Conservation (phyloP, 805 yeast genomes). For the Candida dajiaensis region DNA sequence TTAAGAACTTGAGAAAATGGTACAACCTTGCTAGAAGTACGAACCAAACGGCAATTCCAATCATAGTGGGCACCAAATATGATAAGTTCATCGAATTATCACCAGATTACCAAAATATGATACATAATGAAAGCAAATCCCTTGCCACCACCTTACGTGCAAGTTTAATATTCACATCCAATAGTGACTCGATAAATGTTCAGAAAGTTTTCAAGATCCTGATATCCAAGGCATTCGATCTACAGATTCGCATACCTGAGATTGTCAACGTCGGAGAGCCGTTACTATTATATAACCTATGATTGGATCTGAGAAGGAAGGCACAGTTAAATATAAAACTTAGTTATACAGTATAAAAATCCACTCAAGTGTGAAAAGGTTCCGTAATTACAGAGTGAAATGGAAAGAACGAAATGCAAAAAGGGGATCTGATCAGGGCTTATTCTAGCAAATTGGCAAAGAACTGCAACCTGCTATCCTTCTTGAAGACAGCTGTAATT, state of each 20-base stretch:
- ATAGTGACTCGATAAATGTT: conserved; percentile 86
- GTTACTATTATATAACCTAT: conserved; percentile 52
- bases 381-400: background rate
- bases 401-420: background rate
- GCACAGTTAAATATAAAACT: background rate
- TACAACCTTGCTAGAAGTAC: conserved; percentile 86
- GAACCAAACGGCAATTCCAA: conserved; percentile 85
- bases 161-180: conserved; percentile 78
- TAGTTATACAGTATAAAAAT: background rate
- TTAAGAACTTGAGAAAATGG: conserved; percentile 92
- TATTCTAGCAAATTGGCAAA: conserved; percentile 9
- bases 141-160: conserved; percentile 90
- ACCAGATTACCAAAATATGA: conserved; percentile 73
- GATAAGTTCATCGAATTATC: conserved; percentile 79
- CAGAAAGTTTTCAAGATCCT: conserved; percentile 91
- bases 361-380: background rate
- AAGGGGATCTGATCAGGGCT: background rate
- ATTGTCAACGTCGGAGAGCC: conserved; percentile 89
- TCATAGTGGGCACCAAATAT: conserved; percentile 89
- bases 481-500: conserved; percentile 49
- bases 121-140: conserved; percentile 75
- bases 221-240: conserved; percentile 84
- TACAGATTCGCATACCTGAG: conserved; percentile 71
- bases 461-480: conserved; percentile 39
- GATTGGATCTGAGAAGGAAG: background rate